These are phyloP conservation scores for Herpetospermum pedunculosum DNA, from an alignment of 306 rosid species.

Conservation along the genomic window DNA sequence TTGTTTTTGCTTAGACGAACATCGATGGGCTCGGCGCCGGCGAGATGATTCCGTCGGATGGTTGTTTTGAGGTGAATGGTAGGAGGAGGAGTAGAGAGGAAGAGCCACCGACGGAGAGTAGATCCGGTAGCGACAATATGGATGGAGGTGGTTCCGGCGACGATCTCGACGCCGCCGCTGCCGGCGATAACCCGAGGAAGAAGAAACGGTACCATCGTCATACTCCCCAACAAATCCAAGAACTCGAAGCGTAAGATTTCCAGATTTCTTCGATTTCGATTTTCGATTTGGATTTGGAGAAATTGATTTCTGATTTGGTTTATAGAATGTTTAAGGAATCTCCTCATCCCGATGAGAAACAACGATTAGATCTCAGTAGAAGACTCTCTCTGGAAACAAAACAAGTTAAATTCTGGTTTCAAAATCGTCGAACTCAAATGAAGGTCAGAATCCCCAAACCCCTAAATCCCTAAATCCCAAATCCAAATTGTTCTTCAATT, in stretches of 20 bases:
- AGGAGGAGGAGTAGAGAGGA: conserved; percentile 70
- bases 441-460: conserved; percentile 33
- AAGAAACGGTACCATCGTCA: conserved; percentile 87
- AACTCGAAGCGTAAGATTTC: conserved; percentile 80
- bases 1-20: conserved; percentile 32
- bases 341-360: conserved; percentile 98
- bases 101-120: conserved; percentile 33
- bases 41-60: conserved; percentile 40
- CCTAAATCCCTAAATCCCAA: no score
- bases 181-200: conserved; percentile 53
- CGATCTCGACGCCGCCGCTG: conserved; percentile 70
- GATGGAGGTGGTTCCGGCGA: conserved; percentile 84
- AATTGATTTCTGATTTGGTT: background rate
- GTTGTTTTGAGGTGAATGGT: conserved; percentile 32
- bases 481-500: no score
- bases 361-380: conserved; percentile 69
- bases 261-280: no score
- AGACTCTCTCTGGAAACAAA: conserved; percentile 74
- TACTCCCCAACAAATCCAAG: conserved; percentile 97
- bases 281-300: background rate
- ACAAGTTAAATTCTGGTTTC: conserved; percentile 98
- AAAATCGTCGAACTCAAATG: conserved; percentile 96
- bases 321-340: conserved; percentile 88
- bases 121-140: conserved; percentile 90
- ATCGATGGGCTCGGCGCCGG: conserved; percentile 67